phyloP scores from a whole-genome alignment of 2,329 filamentous ascomycete genomes.

The Shiraia bambusicola region DNA sequence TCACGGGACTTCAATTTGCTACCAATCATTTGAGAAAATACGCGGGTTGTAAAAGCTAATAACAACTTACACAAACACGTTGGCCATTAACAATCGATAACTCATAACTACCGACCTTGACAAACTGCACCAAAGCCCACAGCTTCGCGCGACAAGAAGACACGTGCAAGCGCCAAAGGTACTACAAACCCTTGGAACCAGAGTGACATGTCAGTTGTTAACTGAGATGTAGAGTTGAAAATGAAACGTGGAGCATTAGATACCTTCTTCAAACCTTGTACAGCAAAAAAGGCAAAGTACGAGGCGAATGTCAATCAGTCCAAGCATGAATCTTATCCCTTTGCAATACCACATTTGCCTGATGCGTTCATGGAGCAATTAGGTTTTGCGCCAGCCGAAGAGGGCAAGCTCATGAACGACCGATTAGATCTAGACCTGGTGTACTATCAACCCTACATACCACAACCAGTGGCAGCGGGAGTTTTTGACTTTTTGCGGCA shows the following conservation, averaged over 20 bases:
- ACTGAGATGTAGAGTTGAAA: too few relatives aligned
- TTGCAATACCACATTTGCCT: constrained; percentile 54
- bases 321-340: constrained; percentile 56
- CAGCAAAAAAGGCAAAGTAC: constrained; percentile 45
- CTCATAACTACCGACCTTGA: too few relatives aligned
- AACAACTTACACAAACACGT: too few relatives aligned
- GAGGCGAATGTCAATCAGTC: constrained; percentile 34
- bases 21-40: too few relatives aligned
- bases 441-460: constrained; percentile 74
- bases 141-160: too few relatives aligned
- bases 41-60: too few relatives aligned
- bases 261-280: constrained; percentile 62
- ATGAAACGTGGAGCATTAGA: constrained; percentile 65
- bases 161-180: too few relatives aligned
- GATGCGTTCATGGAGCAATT: constrained; percentile 45
- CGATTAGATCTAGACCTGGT: constrained; percentile 71
- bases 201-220: too few relatives aligned
- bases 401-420: constrained; percentile 61
- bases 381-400: constrained; percentile 52
- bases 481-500: constrained; percentile 71
- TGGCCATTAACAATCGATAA: too few relatives aligned
- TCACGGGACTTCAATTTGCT: too few relatives aligned
- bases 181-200: too few relatives aligned
- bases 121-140: too few relatives aligned
- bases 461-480: constrained; percentile 55